Evolutionary conservation across 1,139 yeast genomes (phyloP).

Genomic region (Yamadazyma songkhlaensis): DNA sequence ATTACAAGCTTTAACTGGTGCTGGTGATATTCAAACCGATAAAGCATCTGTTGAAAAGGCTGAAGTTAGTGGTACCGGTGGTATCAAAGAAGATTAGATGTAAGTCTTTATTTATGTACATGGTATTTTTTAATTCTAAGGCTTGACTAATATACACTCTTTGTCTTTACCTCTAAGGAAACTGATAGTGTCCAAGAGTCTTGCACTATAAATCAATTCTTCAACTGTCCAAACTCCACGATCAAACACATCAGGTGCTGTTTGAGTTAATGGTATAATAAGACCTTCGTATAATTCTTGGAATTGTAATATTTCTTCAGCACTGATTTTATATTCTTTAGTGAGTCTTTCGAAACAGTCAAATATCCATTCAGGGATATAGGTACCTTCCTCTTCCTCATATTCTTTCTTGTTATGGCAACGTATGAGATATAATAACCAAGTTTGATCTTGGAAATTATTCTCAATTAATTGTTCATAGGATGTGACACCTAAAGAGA

Average conservation of each 20-base stretch:
- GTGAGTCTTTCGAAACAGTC: slow-evolving; percentile 41
- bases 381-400: slow-evolving; percentile 26
- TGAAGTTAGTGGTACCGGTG: slow-evolving; percentile 85
- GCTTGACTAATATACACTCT: slow-evolving; percentile 56
- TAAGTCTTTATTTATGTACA: slow-evolving; percentile 1
- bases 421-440: slow-evolving; percentile 63
- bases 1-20: slow-evolving; percentile 62
- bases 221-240: slow-evolving; percentile 65
- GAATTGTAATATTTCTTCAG: slow-evolving; percentile 55
- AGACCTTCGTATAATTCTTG: slow-evolving; percentile 52
- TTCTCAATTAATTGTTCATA: slow-evolving; percentile 50
- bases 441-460: slow-evolving; percentile 55
- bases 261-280: slow-evolving; percentile 49
- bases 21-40: slow-evolving; percentile 66
- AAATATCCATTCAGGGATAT: slow-evolving; percentile 53
- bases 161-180: slow-evolving; percentile 59
- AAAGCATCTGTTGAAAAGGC: slow-evolving; percentile 83
- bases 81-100: slow-evolving; percentile 79
- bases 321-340: slow-evolving; percentile 26
- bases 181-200: slow-evolving; percentile 54
- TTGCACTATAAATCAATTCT: slow-evolving; percentile 57
- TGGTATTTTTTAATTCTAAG: slow-evolving; percentile 5
- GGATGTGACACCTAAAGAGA: slow-evolving; percentile 54
- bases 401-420: slow-evolving; percentile 48
- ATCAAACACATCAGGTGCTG: slow-evolving; percentile 61